phyloP scores from a whole-genome alignment of 345 rosid genomes.

The Populus davidiana region DNA sequence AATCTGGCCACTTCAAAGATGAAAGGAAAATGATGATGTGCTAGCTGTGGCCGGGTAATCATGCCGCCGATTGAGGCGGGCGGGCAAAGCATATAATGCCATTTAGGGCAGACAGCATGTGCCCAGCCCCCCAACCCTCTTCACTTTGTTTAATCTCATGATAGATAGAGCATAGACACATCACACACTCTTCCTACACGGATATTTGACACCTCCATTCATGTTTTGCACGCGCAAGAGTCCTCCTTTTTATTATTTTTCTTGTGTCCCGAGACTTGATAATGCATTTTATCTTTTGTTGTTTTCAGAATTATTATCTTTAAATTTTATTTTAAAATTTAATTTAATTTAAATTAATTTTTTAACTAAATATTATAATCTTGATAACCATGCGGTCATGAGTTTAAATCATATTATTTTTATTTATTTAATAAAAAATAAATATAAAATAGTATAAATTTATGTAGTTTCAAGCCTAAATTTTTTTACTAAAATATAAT shows the following conservation, averaged over 20 bases:
- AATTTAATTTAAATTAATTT: too few relatives aligned
- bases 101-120: constrained; percentile 19
- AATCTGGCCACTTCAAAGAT: neutral
- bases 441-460: too few relatives aligned
- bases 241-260: neutral
- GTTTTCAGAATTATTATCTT: too few relatives aligned
- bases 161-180: neutral
- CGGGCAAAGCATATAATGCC: constrained; percentile 26
- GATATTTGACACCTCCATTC: neutral
- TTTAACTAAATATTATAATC: accelerated
- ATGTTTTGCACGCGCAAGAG: neutral
- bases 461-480: too few relatives aligned
- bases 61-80: constrained; percentile 45
- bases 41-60: constrained; percentile 22
- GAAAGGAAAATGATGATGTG: neutral
- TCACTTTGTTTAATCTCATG: constrained; percentile 6
- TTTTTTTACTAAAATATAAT: too few relatives aligned
- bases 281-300: too few relatives aligned
- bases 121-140: neutral
- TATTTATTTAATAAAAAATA: too few relatives aligned
- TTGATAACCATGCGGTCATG: too few relatives aligned
- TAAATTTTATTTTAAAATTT: too few relatives aligned
- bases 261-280: too few relatives aligned
- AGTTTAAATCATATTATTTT: accelerated
- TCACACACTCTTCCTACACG: neutral